Evolutionary conservation across 306 rosid species (phyloP).

Genomic region (Inga oerstediana): DNA sequence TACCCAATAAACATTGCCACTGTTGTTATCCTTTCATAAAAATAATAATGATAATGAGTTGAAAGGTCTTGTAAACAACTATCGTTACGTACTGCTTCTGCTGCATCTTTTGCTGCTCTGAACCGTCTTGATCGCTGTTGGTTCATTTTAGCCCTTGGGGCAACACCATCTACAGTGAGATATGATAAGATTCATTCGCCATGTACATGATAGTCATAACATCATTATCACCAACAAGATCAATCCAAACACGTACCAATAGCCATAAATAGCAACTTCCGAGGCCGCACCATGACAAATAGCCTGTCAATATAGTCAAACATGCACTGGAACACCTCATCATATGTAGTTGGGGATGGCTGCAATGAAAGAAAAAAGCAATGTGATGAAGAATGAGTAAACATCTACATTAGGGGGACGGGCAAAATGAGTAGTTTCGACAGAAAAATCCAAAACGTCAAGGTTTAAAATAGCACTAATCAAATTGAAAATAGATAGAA

Average conservation of each 20-base stretch:
- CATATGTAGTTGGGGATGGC: conserved; percentile 86
- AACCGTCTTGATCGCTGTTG: conserved; percentile 95
- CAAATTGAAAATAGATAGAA: not conserved
- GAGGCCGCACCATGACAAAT: conserved; percentile 89
- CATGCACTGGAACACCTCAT: conserved; percentile 93
- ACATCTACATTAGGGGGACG: not conserved
- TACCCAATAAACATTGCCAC: conserved; percentile 1
- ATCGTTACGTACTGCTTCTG: conserved; percentile 74
- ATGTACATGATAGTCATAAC: not conserved
- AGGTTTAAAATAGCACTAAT: not conserved
- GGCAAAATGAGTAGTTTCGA: not conserved
- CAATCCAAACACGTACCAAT: conserved; percentile 64
- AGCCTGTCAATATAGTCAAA: conserved; percentile 93
- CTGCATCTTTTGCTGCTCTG: conserved; percentile 93
- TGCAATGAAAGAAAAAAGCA: conserved; percentile 43
- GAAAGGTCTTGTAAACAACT: conserved; percentile 32
- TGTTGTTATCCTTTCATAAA: not conserved
- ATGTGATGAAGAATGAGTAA: not conserved
- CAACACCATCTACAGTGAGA: conserved; percentile 84
- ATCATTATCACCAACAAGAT: not conserved
- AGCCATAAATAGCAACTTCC: conserved; percentile 94
- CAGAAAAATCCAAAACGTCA: not conserved
- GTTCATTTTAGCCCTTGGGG: conserved; percentile 99
- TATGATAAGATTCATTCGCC: conserved; percentile 30
- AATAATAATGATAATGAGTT: not conserved